Evolutionary conservation across 495 filamentous ascomycete genomes (phyloP), one percentile per base, ranked within the genome.

Genomic region (Aspergillus indologenus): DNA sequence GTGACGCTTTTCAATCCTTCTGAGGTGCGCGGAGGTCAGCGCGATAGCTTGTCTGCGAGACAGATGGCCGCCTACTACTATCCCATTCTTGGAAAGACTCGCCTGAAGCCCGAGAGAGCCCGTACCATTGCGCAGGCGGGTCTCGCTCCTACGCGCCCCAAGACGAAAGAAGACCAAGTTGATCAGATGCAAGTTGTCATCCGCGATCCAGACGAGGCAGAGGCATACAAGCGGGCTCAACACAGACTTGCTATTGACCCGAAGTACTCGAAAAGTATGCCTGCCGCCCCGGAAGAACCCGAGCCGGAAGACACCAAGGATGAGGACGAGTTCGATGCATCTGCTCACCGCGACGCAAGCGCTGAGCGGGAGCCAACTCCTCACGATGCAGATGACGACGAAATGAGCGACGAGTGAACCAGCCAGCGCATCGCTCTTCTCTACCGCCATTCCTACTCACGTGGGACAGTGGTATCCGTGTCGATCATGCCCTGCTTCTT

Each of bases 21-120:
- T 56, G 60, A 70, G 12, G 58, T 61, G 11, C 67, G 70, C 18
- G 58, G 62, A 40, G 44, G 53, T n/a, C 40, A 43, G 58, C 21
- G 15, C 46, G 19, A 17, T 24, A 40, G 21, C 54, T 6, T 47
- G 40, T 22, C 54, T 4, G 48, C 54, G 34, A 77, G 84, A 58
- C 85, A 84, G 66, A 86, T 82, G 62, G 94, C 83, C 19, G 92
- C 90, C 9, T 97, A 90, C 73, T 97, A 92, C 69, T 98, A 97
- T 64, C 91, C 92, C 0, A 84, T 98, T 61, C 73, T 90, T 54
- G 88, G 90, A 73, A 86, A 83, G 66, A 81, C 79, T 24, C 77
- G 79, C 20, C 73, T 89, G 24, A 81, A 85, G 72, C 81, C 84
- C 5, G 79, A 81, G 63, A 72, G 86, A 57, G 74, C 75, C 31